Evolutionary conservation across 2,329 filamentous ascomycete genomes (phyloP), one percentile per base, ranked within the genome.

Genomic region (Mollisiaceae sp.): DNA sequence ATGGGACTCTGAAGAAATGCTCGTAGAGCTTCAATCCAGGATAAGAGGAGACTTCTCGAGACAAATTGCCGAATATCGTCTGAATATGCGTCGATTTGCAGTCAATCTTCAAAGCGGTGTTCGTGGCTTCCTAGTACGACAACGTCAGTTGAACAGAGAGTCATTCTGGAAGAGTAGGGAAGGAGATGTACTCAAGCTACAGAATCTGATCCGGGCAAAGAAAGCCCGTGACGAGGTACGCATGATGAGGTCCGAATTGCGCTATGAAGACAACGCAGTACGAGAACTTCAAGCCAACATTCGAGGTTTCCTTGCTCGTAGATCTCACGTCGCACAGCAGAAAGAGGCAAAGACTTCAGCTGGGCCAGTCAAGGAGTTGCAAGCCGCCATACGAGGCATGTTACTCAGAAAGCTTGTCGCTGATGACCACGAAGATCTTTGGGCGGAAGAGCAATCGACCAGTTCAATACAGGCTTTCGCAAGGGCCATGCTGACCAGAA

Each of bases 21-120:
- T 99, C 35, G 80, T 94, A 52, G 90, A 97, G 60, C 82, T 99
- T 11, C 96, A 99, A 77, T 88, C 94, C 8, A 87, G 90, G 45
- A 91, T 98, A 63, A 89, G 95, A 65, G 96, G 93, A 61, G 93
- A 96, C 73, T 97, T 92, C 79, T 86, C 92, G 1, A 85, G 94
- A 55, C 93, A 97, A 76, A 86, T 98, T 64, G 86, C 90, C 70
- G 86, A 87, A 67, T 97, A 97, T 78, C 87, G 91, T 57, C 81
- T 95, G 64, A 87, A 89, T 70, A 97, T 97, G 94, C 86, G 87
- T 63, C 85, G 81, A 22, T 97, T 97, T 75, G 92, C 94, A 2
- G 82, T 91, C 35, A 84, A 88, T 67, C 84, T 97, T 20, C 95
- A 99, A 77, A 93, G 92, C 67, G 85, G 88, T 6, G 86, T 87